Conservation (phyloP, 2,329 filamentous ascomycete species). For the Trichophyton schoenleinii region DNA sequence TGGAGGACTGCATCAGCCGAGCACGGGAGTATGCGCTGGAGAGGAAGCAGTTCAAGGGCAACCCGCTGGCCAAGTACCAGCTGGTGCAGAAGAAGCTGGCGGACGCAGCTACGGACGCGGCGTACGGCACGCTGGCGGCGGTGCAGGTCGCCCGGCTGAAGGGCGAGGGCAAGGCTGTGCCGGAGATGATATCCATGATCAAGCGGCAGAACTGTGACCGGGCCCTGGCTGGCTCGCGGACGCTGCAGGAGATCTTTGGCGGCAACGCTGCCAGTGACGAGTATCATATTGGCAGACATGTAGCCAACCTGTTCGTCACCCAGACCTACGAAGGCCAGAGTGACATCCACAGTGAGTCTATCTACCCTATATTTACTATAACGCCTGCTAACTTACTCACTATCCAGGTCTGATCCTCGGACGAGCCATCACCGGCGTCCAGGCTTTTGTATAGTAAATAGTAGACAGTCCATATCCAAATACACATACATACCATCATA, state of each 20-base stretch:
- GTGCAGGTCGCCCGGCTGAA: slow-evolving; percentile 87
- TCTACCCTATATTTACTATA: slow-evolving; percentile 17
- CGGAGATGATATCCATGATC: slow-evolving; percentile 95
- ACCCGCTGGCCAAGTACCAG: slow-evolving; percentile 91
- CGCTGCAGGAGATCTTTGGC: slow-evolving; percentile 88
- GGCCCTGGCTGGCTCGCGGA: slow-evolving; percentile 65
- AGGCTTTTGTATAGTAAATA: slow-evolving; percentile 56
- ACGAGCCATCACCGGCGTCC: slow-evolving; percentile 58
- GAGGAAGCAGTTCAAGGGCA: slow-evolving; percentile 89
- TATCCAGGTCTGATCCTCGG: slow-evolving; percentile 53
- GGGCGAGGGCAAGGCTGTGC: slow-evolving; percentile 73
- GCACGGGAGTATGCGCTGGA: slow-evolving; percentile 81
- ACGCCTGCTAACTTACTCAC: slow-evolving; percentile 8
- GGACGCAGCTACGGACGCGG: slow-evolving; percentile 80
- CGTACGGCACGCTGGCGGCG: slow-evolving; percentile 79
- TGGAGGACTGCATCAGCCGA: slow-evolving; percentile 79
- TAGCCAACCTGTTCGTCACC: slow-evolving; percentile 90
- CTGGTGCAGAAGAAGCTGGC: slow-evolving; percentile 95
- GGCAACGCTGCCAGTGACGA: slow-evolving; percentile 98
- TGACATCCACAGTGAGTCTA: slow-evolving; percentile 77
- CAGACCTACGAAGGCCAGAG: slow-evolving; percentile 98
- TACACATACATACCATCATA: no score
- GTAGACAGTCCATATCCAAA: neutral
- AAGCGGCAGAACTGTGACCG: slow-evolving; percentile 96
- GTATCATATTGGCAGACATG: slow-evolving; percentile 88